Evolutionary conservation across 257 asterid genomes (phyloP), one percentile per base, ranked within the genome.

Genomic region (Vinca minor): DNA sequence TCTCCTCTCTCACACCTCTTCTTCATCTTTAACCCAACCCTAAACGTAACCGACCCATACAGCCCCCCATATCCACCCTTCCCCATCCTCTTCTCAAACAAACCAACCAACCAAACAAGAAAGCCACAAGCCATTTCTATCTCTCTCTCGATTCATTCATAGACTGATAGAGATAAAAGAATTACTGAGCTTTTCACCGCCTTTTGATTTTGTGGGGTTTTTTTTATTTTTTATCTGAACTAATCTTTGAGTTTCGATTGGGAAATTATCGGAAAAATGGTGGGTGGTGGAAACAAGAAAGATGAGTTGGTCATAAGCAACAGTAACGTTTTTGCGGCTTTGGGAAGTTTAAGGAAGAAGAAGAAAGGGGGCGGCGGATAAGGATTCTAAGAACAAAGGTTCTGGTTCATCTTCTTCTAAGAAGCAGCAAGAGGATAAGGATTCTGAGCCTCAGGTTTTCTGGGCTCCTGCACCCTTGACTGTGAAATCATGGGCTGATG

Each of bases 401-500:
- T n/a, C n/a, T 23, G 63, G 73, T 6, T 55, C 66, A 15, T 47
- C 70, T 53, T 74, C 72, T 25, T 31, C 52, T 42, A 50, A 74
- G 62, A 69, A 69, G 68, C n/a, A n/a, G n/a, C 59, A 41, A 59
- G 81, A 71, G 52, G 65, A 69, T 4, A 78, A 82, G 79, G 78
- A 77, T 78, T 55, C 76, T 0, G 74, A 70, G 47, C 88, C 76
- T 21, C 70, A 64, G 79, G 92, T 91, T 44, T 86, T 54, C 74
- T 91, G 96, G 98, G 91, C 96, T 14, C 98, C 96, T 1, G 88
- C 98, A 5, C 98, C 98, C 29, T 63, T 91, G 77, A 85, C 89
- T 0, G 78, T 65, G 18, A 91, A 86, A 81, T 86, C 95, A 0
- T 91, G 98, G 98, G 98, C 96, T 1, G 98, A 91, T 85, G 95